These are phyloP conservation scores for Fusarium sp. DNA, from an alignment of 2,329 filamentous ascomycete genomes.

Conservation along the genomic window DNA sequence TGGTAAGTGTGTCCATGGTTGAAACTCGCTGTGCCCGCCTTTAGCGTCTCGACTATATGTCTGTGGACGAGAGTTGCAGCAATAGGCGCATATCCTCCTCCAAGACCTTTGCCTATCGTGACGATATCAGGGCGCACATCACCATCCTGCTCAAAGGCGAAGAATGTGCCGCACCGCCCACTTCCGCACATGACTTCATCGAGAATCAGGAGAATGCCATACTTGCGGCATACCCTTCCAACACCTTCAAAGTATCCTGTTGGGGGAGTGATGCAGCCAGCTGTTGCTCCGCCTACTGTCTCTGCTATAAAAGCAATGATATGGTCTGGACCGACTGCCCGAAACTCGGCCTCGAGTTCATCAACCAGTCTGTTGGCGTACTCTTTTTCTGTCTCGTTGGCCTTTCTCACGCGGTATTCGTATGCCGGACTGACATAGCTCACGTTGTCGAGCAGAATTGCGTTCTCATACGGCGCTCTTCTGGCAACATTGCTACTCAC, in stretches of 20 bases:
- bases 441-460: conserved; percentile 54
- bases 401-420: conserved; percentile 66
- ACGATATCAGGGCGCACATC: conserved; percentile 70
- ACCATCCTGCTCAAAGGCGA: conserved; percentile 70
- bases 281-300: conserved; percentile 73
- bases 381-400: conserved; percentile 63
- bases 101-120: conserved; percentile 73
- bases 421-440: conserved; percentile 74
- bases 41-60: conserved; percentile 60
- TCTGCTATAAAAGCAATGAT: conserved; percentile 80
- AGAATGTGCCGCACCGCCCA: conserved; percentile 67
- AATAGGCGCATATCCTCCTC: conserved; percentile 70
- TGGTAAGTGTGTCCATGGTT: conserved; percentile 72
- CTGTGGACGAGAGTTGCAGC: conserved; percentile 67
- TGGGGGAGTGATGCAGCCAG: conserved; percentile 75
- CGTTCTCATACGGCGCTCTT: conserved; percentile 66
- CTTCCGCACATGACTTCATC: conserved; percentile 82
- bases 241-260: conserved; percentile 77
- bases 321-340: conserved; percentile 68
- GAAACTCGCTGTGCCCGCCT: conserved; percentile 51
- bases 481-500: conserved; percentile 71
- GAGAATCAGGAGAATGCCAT: conserved; percentile 79
- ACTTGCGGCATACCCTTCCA: conserved; percentile 72
- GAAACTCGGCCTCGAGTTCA: conserved; percentile 76
- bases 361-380: conserved; percentile 70